A percentile compares a stretch with the other conserved stretches of the same genome.
Conservation (phyloP, 2,329 filamentous ascomycete species). For the Cladobotryum protrusum region DNA sequence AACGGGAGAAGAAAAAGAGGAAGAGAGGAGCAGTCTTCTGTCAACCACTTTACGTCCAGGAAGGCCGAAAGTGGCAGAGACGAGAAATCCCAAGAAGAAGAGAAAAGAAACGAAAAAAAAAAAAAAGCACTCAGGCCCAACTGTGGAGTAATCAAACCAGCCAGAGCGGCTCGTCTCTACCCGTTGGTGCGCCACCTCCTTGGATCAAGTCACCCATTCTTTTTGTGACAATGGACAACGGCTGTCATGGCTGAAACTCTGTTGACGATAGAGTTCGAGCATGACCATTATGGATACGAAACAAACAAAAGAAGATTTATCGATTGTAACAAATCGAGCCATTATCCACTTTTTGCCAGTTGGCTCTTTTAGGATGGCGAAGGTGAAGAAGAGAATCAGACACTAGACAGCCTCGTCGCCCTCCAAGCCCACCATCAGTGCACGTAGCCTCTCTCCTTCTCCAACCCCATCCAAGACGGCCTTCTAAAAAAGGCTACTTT, state of each 20-base stretch:
- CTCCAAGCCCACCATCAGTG: neutral
- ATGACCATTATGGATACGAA: too few species aligned
- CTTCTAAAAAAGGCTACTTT: too few species aligned
- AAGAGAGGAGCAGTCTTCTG: too few species aligned
- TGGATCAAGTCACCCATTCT: conserved; percentile 5
- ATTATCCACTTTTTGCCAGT: too few species aligned
- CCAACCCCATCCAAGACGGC: neutral
- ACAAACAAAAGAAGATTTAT: neutral
- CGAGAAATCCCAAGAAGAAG: neutral
- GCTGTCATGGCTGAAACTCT: conserved; percentile 3
- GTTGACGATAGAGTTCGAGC: neutral
- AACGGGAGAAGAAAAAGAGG: too few species aligned
- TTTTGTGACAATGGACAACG: conserved; percentile 3
- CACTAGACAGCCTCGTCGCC: neutral
- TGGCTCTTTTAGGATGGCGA: too few species aligned
- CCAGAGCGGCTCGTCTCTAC: conserved; percentile 13
- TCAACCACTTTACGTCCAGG: too few species aligned
- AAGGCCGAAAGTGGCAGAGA: too few species aligned
- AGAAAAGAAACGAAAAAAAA: neutral
- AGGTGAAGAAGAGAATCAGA: neutral
- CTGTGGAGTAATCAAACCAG: conserved; percentile 23
- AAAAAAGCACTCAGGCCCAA: conserved; percentile 31
- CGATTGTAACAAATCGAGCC: neutral
- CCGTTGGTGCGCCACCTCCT: conserved; percentile 11
- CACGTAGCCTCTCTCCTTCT: neutral